Base-by-base conservation (phyloP, 768 basidiomycete species). In the Leccinellum luteum region DNA sequence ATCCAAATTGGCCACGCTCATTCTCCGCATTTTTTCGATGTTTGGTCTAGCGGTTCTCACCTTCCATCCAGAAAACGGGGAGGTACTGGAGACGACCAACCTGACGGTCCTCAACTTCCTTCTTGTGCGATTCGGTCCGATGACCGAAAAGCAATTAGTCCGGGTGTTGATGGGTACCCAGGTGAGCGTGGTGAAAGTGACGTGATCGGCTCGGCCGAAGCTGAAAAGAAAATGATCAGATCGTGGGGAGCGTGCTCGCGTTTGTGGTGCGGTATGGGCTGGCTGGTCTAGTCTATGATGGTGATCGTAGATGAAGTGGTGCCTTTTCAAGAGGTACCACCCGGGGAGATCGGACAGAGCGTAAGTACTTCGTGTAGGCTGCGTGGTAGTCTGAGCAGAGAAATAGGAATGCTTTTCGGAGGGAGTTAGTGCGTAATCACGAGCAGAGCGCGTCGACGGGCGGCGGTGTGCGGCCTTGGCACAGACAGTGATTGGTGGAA, bases 261-360 rank as follows among this genome's bases (percentile, higher is more conserved):
- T 98, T 98, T 71, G 76, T 81, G 21, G 82, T 98, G 31, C 80
- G 96, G 64, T 98, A 99, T 65, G 95, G 94, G 9, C 79, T 95
- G 13, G 94, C 93, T 4, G 83, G 89, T 48, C 78, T 96, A 54
- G 81, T 97, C 45, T 99, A 97, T 69, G 95, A 96, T 66, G 94
- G 92, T 10, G 92, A 94, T 75, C 80, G 95, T 69, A 78, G 92
- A 69, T 94, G 78, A 73, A 1, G 41, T 13, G 19, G 41, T 43
- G 41, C 34, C 34, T 34, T 34, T 15, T 34, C 14, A 15, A 34
- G 34, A 15, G 48, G 25, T 15, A 15, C 43, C 38, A 17, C 2
- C 55, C 15, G 30, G 8, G 30, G 30, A 10, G 30, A 28, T 28
- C 17, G 9, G 12, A 27, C 27, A 4, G 19, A 43, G 19, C 38